Conservation (phyloP, 352 stramenopile genomes). For the Pythium brachiatum region DNA sequence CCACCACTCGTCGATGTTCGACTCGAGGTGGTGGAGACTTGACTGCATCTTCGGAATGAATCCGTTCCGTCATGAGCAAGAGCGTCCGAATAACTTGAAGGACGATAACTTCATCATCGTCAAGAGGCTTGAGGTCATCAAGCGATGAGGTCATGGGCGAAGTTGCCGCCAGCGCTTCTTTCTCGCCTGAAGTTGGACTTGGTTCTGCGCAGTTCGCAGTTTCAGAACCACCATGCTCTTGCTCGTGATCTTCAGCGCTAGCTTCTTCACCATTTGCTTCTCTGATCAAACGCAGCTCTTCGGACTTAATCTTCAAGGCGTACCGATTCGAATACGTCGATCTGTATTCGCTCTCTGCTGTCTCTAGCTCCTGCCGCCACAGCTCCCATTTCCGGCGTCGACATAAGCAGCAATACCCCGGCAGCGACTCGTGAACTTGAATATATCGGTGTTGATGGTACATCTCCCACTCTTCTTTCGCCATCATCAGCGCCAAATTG, state of each 20-base stretch:
- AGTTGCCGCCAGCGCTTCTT: neutral
- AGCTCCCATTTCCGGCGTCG: slow-evolving; percentile 62
- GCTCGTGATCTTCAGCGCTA: neutral
- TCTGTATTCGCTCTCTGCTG: slow-evolving; percentile 44
- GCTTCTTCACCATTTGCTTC: slow-evolving; percentile 3
- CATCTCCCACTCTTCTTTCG: slow-evolving; percentile 65
- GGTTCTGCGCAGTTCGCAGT: too few species aligned
- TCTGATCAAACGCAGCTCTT: slow-evolving; percentile 37
- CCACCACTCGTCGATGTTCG: neutral
- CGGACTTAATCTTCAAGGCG: slow-evolving; percentile 40
- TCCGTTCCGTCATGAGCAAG: slow-evolving; percentile 21
- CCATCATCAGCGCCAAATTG: slow-evolving; percentile 19
- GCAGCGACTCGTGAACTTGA: slow-evolving; percentile 24
- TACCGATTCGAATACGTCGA: slow-evolving; percentile 33
- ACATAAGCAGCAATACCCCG: slow-evolving; percentile 63
- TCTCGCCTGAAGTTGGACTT: neutral
- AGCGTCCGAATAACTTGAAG: slow-evolving; percentile 19
- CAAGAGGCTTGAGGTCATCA: neutral
- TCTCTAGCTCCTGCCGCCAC: slow-evolving; percentile 39
- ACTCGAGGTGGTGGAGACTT: neutral
- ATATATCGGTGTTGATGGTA: slow-evolving; percentile 71
- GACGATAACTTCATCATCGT: slow-evolving; percentile 16
- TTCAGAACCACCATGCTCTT: too few species aligned
- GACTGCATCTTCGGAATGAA: slow-evolving; percentile 18
- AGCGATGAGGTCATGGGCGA: neutral